Evolutionary conservation across 768 basidiomycete species (phyloP).

Genomic region (Cystoderma amianthinum): DNA sequence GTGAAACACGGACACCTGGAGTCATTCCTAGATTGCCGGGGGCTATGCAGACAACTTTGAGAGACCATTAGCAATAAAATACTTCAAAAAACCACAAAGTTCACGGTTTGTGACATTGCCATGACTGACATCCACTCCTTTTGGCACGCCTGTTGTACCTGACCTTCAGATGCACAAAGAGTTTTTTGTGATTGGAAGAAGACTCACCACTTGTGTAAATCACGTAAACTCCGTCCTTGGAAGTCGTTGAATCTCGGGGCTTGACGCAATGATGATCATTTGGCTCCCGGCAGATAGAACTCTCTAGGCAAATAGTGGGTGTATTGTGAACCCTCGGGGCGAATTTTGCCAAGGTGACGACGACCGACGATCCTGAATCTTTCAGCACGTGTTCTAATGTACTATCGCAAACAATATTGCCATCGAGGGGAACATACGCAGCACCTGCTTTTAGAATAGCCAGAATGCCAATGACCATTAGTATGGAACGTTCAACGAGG

Average conservation of each 20-base stretch:
- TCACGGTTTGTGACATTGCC: slow-evolving; percentile 51
- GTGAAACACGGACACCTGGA: slow-evolving; percentile 49
- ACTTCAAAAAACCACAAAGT: slow-evolving; percentile 8
- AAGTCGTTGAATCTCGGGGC: slow-evolving; percentile 27
- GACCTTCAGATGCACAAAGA: slow-evolving; percentile 3
- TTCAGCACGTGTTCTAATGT: slow-evolving; percentile 43
- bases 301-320: slow-evolving; percentile 23
- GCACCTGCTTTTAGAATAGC: slow-evolving; percentile 52
- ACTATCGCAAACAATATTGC: slow-evolving; percentile 47
- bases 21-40: slow-evolving; percentile 55
- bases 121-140: slow-evolving; percentile 57
- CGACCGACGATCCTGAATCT: slow-evolving; percentile 35
- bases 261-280: slow-evolving; percentile 21
- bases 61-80: slow-evolving; percentile 15
- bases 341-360: slow-evolving; percentile 37
- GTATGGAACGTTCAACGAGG: slow-evolving; percentile 46
- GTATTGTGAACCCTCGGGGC: slow-evolving; percentile 24
- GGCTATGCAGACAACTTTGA: slow-evolving; percentile 27
- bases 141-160: slow-evolving; percentile 53
- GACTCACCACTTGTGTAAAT: slow-evolving; percentile 55
- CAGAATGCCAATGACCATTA: slow-evolving; percentile 46
- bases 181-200: slow-evolving; percentile 3
- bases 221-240: slow-evolving; percentile 44
- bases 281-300: slow-evolving; percentile 17
- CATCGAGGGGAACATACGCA: slow-evolving; percentile 55